Conservation (phyloP, 352 stramenopile genomes). For the Thalassiosira livingstoniorum region DNA sequence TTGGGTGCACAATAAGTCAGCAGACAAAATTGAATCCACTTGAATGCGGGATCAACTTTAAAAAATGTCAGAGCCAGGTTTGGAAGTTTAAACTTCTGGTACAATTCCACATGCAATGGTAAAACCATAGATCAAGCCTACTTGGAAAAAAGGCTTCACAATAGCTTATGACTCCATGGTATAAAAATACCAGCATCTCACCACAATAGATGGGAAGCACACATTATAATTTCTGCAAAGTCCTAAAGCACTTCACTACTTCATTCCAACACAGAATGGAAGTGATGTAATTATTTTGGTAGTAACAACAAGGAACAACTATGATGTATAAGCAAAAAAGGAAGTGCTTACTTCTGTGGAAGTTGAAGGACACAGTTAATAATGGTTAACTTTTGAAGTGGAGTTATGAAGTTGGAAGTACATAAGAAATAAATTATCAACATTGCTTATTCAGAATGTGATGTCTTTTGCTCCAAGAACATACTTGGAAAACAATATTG, state of each 20-base stretch:
- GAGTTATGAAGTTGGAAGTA: background rate
- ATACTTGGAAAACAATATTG: conserved; percentile 44
- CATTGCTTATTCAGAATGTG: background rate
- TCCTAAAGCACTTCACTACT: background rate
- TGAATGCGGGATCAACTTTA: background rate
- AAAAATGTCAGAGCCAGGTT: no score
- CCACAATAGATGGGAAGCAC: no score
- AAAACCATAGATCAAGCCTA: conserved; percentile 43
- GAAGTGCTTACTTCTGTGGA: background rate
- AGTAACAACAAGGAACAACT: background rate
- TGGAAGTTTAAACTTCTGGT: no score
- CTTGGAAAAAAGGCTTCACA: no score
- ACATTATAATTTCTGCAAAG: conserved; percentile 6
- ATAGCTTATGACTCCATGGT: conserved; percentile 21
- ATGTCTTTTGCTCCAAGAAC: conserved; percentile 3
- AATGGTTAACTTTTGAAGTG: background rate
- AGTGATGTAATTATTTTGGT: background rate
- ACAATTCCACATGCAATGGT: conserved; percentile 38
- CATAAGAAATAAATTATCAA: conserved; percentile 2
- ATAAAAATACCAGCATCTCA: background rate
- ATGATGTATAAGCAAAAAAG: background rate
- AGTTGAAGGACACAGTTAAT: background rate
- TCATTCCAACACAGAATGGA: background rate
- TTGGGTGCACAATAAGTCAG: background rate
- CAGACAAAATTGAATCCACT: background rate